Base-by-base conservation (phyloP, 2,329 filamentous ascomycete genomes). In the Coniella lustricola region DNA sequence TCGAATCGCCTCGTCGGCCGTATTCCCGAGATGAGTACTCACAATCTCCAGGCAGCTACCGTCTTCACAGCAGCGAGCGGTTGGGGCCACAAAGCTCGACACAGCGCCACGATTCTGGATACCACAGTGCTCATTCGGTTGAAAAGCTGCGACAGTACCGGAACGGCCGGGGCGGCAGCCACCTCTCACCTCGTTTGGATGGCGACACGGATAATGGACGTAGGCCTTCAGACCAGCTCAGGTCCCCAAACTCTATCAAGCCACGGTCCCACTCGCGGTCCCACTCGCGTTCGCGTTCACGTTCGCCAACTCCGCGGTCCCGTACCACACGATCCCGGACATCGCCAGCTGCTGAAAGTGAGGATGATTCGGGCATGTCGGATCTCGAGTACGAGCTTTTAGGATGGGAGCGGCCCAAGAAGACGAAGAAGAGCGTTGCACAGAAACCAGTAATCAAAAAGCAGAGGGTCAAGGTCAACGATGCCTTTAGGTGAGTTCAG, bases 311-410 rank as follows among this genome's bases (percentile, higher is more conserved):
- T 10, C 25, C 25, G 5, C 25, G 25, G 5, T 29, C 25, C 5
- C 5, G 25, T 9, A 40, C 44, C 31, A 22, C 29, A 21, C 36
- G n/a, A n/a, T n/a, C n/a, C n/a, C n/a, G n/a, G n/a, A n/a, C n/a
- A n/a, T n/a, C n/a, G n/a, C 36, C 13, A n/a, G 34, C 33, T n/a
- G 38, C 51, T 20, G 40, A 42, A 4, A 48, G 51, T 37, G 53
- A 51, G 8, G 35, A 44, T 33, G 49, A 51, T n/a, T 53, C 51
- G 9, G 38, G 17, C n/a, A 48, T 54, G 39, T 49, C 50, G 16
- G 53, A 53, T 16, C 46, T 53, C n/a, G 53, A 53, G 22, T 51
- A 53, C 34, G 53, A 55, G 48, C 50, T 52, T 14, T 32, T 52
- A 25, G 50, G 52, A 7, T 33, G 50, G 37, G 49, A 50, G 25